Conservation (phyloP, 2,329 filamentous ascomycete species). For the Didymosphaeria variabile region DNA sequence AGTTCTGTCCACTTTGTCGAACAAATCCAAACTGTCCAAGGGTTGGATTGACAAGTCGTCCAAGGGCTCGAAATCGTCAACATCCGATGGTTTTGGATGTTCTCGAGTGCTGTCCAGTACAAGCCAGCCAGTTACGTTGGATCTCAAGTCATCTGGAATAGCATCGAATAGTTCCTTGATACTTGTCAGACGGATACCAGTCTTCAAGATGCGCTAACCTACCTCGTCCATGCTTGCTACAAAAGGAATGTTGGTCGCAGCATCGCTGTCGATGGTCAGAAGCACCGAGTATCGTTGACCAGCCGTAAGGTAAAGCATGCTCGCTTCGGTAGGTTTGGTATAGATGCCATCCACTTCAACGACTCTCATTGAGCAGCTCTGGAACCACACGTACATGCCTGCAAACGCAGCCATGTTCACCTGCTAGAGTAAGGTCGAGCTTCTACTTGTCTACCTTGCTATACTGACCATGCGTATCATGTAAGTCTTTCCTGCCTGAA, state of each 20-base stretch:
- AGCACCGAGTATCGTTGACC: slow-evolving; percentile 76
- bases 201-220: neutral
- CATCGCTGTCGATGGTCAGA: slow-evolving; percentile 66
- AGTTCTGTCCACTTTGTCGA: slow-evolving; percentile 68
- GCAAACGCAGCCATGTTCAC: slow-evolving; percentile 76
- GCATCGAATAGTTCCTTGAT: slow-evolving; percentile 66
- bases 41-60: slow-evolving; percentile 80
- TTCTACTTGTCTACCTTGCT: neutral
- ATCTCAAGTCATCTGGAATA: slow-evolving; percentile 73
- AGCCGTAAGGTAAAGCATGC: slow-evolving; percentile 71
- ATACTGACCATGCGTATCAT: slow-evolving; percentile 64
- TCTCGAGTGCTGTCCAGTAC: slow-evolving; percentile 61
- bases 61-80: slow-evolving; percentile 71
- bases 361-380: slow-evolving; percentile 70
- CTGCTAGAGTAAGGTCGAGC: neutral
- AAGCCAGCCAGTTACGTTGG: slow-evolving; percentile 66
- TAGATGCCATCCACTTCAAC: slow-evolving; percentile 76
- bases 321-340: slow-evolving; percentile 66
- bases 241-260: slow-evolving; percentile 67
- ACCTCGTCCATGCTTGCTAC: slow-evolving; percentile 60
- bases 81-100: slow-evolving; percentile 59
- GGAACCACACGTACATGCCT: slow-evolving; percentile 74
- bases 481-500: slow-evolving; percentile 66
- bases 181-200: slow-evolving; percentile 18
- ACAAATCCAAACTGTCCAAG: slow-evolving; percentile 68